phyloP scores from a whole-genome alignment of 371 early-diverging fungal species.

The Homolaphlyctis polyrhiza region DNA sequence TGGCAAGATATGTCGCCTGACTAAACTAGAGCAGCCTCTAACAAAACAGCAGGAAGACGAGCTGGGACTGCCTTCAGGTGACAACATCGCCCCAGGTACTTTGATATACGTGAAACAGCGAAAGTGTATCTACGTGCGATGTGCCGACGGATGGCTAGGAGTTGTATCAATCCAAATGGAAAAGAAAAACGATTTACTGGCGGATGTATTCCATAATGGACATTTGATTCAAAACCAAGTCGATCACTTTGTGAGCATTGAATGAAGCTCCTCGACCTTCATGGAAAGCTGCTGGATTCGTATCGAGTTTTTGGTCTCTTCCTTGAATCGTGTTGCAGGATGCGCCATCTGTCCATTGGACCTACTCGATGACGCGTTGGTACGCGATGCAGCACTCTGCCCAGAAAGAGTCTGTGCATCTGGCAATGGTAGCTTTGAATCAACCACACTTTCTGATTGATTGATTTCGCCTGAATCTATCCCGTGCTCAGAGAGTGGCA shows the following conservation, averaged over 20 bases:
- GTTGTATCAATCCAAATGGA: conserved; percentile 39
- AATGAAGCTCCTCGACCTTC: conserved; percentile 2
- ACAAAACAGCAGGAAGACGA: not conserved
- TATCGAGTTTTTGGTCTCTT: not conserved
- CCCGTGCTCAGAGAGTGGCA: no score
- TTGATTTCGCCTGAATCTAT: no score
- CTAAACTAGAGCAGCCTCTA: not conserved
- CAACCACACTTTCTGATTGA: no score
- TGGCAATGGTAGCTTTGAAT: no score
- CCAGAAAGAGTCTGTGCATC: no score
- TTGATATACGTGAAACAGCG: conserved; percentile 5
- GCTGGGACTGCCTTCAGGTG: not conserved
- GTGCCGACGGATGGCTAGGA: conserved; percentile 44
- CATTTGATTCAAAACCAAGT: conserved; percentile 39
- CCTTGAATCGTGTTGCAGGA: not conserved
- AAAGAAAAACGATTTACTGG: conserved; percentile 50
- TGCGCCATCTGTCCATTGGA: no score
- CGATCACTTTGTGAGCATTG: conserved; percentile 3
- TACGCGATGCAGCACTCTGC: no score
- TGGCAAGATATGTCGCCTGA: conserved; percentile 5
- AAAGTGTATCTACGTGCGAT: conserved; percentile 20
- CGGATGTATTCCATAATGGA: conserved; percentile 72
- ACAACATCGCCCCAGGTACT: conserved; percentile 12
- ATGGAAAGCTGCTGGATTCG: conserved; percentile 3
- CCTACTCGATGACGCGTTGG: no score